Conservation (phyloP, 345 rosid genomes). For the Kernera saxatilis region DNA sequence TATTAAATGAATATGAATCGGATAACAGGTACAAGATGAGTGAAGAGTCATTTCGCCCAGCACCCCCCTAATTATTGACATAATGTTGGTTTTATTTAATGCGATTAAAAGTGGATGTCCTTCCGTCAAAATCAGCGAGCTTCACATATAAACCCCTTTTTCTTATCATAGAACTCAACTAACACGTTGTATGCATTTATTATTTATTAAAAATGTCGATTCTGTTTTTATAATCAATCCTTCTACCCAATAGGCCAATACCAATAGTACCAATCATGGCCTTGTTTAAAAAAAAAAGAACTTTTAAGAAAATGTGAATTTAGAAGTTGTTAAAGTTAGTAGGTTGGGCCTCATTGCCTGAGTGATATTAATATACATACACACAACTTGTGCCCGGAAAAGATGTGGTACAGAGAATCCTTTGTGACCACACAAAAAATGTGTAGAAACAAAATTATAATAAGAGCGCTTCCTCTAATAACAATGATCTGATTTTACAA, state of each 20-base stretch:
- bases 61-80: not conserved
- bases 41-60: not conserved
- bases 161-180: not conserved
- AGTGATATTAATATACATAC: not conserved
- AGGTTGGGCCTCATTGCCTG: not conserved
- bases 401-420: not conserved
- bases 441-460: no score
- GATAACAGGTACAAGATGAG: not conserved
- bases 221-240: not conserved
- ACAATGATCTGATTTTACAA: not conserved
- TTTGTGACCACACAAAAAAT: not conserved
- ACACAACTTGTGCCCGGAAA: not conserved
- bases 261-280: not conserved
- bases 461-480: no score
- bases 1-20: not conserved
- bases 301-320: not conserved
- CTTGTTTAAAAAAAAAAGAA: not conserved
- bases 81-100: slow-evolving; percentile 6
- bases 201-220: not conserved
- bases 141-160: not conserved
- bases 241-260: not conserved
- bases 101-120: not conserved
- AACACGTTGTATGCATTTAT: not conserved
- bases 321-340: not conserved
- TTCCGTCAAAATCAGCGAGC: slow-evolving; percentile 1